phyloP scores from a whole-genome alignment of 2,329 filamentous ascomycete genomes.

The Emmonsiellopsis sp. region DNA sequence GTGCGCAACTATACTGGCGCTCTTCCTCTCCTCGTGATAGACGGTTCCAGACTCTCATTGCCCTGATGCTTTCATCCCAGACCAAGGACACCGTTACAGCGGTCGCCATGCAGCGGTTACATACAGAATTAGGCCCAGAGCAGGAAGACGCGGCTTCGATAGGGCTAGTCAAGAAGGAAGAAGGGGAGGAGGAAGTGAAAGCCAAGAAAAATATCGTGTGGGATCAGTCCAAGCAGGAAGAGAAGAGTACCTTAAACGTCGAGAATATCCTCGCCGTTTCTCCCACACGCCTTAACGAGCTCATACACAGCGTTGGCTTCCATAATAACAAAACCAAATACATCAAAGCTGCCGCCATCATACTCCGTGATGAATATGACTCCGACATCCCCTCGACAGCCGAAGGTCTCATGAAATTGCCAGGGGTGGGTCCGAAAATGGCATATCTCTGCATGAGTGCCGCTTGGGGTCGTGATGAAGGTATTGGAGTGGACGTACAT shows the following conservation, averaged over 20 bases:
- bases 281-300: slow-evolving; percentile 55
- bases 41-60: slow-evolving; percentile 76
- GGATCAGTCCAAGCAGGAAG: slow-evolving; percentile 13
- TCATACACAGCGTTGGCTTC: slow-evolving; percentile 81
- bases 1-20: slow-evolving; percentile 45
- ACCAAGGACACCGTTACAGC: slow-evolving; percentile 90
- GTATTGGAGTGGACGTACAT: slow-evolving; percentile 90
- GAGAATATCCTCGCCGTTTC: slow-evolving; percentile 67
- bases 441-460: slow-evolving; percentile 77
- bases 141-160: slow-evolving; percentile 4
- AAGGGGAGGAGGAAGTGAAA: slow-evolving; percentile 11
- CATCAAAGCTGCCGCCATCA: slow-evolving; percentile 64
- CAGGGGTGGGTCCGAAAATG: slow-evolving; percentile 92
- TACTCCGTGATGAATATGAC: slow-evolving; percentile 59
- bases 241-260: slow-evolving; percentile 53
- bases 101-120: slow-evolving; percentile 68
- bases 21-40: slow-evolving; percentile 43
- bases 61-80: slow-evolving; percentile 85
- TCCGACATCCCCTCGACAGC: slow-evolving; percentile 75
- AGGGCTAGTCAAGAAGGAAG: slow-evolving; percentile 3
- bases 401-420: slow-evolving; percentile 63
- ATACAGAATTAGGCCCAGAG: slow-evolving; percentile 54
- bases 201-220: slow-evolving; percentile 10
- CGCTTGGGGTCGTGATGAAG: slow-evolving; percentile 59
- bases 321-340: slow-evolving; percentile 90